Evolutionary conservation across 129 eudicot genomes (phyloP), one percentile per base, ranked within the genome.

Genomic region (Flaveria brownii): DNA sequence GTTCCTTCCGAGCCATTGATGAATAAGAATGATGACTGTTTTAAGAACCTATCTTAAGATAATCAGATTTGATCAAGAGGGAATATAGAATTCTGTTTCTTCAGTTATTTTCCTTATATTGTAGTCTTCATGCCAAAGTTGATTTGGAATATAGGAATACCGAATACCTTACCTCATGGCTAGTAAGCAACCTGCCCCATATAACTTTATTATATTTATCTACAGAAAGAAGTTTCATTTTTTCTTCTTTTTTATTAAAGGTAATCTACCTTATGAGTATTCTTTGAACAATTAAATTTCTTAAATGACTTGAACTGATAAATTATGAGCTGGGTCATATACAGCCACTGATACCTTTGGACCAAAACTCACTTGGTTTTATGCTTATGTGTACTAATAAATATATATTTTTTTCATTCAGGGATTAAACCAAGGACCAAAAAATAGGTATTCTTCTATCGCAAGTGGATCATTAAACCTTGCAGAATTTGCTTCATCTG

Each of bases 381-480:
- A 13, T 59, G 3, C 43, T 55, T 74, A 60, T 43, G 30, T 42
- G 1, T 71, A 17, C 23, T 71, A 60, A 73, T 60, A 55, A 11
- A 36, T 36, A 36, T 36, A 18, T 25, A 54, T 52, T 46, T 14
- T 14, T 80, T 75, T 80, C 20, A 43, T 73, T 65, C 84, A 89
- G 97, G 89, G 80, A 41, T 82, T 50, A 65, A 85, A 75, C 49
- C 83, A 72, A 79, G 87, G 74, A 72, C 80, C 78, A 45, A 90
- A 83, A 60, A 77, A 73, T 77, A 85, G 73, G 59, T 52, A 70
- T 25, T 75, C 64, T 59, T 36, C 73, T 15, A 8, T 87, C 23
- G 92, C 87, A 63, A 82, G 92, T 57, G 93, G 90, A 39, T 72
- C 86, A 1, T 78, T 92, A 78, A 86, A 92, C 77, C 85, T 92